Percentiles rank a stretch among this genome's conserved stretches.
phyloP scores from a whole-genome alignment of 2,329 filamentous ascomycete species.

The Diaporthe sp. region DNA sequence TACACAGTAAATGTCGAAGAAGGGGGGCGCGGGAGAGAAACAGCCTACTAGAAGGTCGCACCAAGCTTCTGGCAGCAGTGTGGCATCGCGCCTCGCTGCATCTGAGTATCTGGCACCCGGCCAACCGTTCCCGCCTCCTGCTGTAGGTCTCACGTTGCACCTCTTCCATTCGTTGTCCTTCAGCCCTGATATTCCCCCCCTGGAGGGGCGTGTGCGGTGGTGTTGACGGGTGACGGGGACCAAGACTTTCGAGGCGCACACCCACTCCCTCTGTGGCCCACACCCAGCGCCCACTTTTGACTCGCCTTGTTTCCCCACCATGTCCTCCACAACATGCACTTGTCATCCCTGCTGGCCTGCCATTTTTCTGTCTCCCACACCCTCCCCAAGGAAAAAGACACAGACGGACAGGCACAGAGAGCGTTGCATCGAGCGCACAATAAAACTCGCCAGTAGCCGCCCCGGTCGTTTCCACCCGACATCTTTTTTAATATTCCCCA shows the following conservation, averaged over 20 bases:
- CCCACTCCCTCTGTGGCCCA: not conserved
- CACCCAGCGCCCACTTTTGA: conserved; percentile 18
- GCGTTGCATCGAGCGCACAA: conserved; percentile 36
- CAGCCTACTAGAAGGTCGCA: not conserved
- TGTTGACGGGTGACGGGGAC: conserved; percentile 7
- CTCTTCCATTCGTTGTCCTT: conserved; percentile 23
- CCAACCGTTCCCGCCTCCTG: conserved; percentile 24
- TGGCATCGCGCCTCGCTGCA: conserved; percentile 28
- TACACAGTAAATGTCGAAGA: not conserved
- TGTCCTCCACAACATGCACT: conserved; percentile 11
- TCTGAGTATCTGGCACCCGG: conserved; percentile 29
- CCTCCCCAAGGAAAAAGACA: conserved; percentile 4
- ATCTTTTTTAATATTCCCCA: conserved; percentile 8
- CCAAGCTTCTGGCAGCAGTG: conserved; percentile 30
- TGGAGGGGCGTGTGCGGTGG: not conserved
- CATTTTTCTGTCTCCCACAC: conserved; percentile 14
- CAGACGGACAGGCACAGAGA: conserved; percentile 13
- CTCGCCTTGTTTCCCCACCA: conserved; percentile 28
- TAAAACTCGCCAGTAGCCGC: conserved; percentile 40
- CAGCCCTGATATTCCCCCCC: conserved; percentile 31
- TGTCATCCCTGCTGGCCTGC: conserved; percentile 14
- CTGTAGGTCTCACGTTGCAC: conserved; percentile 19
- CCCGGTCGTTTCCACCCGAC: conserved; percentile 29
- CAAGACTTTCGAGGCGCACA: conserved; percentile 4
- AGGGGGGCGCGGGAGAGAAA: not conserved